A percentile compares a stretch with the other conserved stretches of the same genome.
phyloP scores from a whole-genome alignment of 306 rosid species.

The Dalbergia cultrata region DNA sequence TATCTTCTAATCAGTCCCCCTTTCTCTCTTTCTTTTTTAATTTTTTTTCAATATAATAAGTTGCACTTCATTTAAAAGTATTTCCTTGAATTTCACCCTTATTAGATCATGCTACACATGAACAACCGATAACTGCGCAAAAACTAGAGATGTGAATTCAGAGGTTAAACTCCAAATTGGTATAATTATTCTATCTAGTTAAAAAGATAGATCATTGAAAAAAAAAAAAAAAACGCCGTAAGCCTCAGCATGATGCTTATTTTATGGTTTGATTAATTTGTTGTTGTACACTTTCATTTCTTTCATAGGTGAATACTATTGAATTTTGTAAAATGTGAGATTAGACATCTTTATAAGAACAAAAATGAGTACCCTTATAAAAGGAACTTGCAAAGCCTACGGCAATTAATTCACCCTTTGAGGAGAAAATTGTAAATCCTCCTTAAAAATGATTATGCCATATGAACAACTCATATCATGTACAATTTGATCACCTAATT shows the following conservation, averaged over 20 bases:
- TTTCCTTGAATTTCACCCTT: conserved; percentile 11
- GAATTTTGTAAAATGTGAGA: no score
- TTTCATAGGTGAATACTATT: neutral
- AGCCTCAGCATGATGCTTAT: neutral
- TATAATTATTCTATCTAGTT: neutral
- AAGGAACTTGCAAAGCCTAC: no score
- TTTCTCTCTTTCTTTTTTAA: conserved; percentile 8
- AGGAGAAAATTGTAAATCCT: no score
- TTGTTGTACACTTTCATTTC: neutral
- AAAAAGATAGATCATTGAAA: neutral
- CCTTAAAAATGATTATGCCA: no score
- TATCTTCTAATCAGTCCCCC: conserved; percentile 33
- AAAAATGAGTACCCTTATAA: no score
- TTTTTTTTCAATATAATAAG: neutral
- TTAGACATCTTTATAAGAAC: no score
- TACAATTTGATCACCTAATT: no score
- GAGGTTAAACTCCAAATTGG: neutral
- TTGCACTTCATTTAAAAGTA: conserved; percentile 9
- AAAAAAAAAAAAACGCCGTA: neutral
- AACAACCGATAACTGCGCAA: neutral
- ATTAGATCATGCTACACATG: conserved; percentile 25
- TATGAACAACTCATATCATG: no score
- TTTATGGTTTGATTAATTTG: neutral
- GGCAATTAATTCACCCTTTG: no score
- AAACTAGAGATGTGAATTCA: neutral